A percentile compares a stretch with the other conserved stretches of the same genome.
Evolutionary conservation across 1,284 basidiomycete species (phyloP).

Genomic region (Ganoderma sinense): DNA sequence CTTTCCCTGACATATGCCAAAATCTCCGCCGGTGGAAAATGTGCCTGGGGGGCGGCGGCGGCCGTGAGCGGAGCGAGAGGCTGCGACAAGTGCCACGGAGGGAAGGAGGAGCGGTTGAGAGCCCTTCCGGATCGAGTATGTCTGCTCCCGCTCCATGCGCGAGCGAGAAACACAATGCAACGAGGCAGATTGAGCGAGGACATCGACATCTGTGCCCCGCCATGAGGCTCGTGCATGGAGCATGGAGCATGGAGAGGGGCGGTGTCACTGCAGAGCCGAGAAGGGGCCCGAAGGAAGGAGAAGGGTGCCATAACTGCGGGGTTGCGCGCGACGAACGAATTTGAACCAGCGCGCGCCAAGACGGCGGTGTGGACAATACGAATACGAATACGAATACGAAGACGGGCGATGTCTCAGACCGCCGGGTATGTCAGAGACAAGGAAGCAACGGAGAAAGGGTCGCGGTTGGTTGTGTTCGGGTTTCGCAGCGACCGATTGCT

Average conservation of each 20-base stretch:
- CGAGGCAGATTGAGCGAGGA: constrained; percentile 1
- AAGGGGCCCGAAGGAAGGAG: neutral
- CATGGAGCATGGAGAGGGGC: neutral
- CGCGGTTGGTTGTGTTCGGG: neutral
- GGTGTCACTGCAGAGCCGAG: neutral
- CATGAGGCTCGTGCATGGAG: neutral
- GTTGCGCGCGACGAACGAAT: neutral
- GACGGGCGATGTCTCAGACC: neutral
- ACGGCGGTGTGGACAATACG: neutral
- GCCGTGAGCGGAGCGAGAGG: neutral
- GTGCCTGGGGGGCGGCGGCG: neutral
- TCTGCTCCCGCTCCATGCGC: neutral
- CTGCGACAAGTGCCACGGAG: neutral
- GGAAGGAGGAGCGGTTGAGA: neutral
- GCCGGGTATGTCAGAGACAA: neutral
- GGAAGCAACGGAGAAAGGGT: neutral
- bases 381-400: too few relatives aligned
- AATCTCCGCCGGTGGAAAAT: constrained; percentile 1
- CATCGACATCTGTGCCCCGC: neutral
- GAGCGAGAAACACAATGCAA: neutral
- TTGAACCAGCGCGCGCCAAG: neutral
- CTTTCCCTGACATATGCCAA: neutral
- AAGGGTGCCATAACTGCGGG: neutral
- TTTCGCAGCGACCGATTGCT: neutral
- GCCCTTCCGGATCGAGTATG: neutral